Percentiles rank a stretch among this genome's conserved stretches.
These are phyloP conservation scores for Akebia trifoliata DNA, from an alignment of 164 flowering plant species.

Conservation along the genomic window DNA sequence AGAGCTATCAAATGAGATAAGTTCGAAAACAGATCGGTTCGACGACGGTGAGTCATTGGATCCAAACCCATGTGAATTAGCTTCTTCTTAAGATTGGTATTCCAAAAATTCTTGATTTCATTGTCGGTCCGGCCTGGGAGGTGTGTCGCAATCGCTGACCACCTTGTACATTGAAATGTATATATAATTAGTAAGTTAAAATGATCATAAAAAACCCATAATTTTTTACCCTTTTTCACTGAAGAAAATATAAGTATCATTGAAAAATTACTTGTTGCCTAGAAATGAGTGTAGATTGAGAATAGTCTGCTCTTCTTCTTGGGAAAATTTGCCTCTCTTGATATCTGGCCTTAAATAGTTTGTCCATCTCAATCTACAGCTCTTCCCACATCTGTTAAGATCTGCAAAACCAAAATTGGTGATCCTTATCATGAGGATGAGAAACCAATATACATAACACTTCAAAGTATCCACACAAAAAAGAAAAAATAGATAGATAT, in stretches of 20 bases:
- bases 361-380: conserved; percentile 71
- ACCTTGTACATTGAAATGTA: conserved; percentile 18
- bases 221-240: too few relatives aligned
- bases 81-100: conserved; percentile 52
- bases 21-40: conserved; percentile 40
- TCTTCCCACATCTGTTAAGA: conserved; percentile 72
- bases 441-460: too few relatives aligned
- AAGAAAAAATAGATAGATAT: too few relatives aligned
- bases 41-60: conserved; percentile 50
- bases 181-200: not conserved
- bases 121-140: conserved; percentile 51
- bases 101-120: conserved; percentile 57
- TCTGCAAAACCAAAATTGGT: conserved; percentile 38
- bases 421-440: too few relatives aligned
- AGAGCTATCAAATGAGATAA: conserved; percentile 38
- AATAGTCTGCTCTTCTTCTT: conserved; percentile 66
- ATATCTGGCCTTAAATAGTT: conserved; percentile 71
- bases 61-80: conserved; percentile 54
- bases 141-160: conserved; percentile 48
- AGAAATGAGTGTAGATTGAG: conserved; percentile 67
- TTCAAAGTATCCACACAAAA: too few relatives aligned
- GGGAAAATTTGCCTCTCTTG: conserved; percentile 62
- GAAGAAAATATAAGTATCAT: not conserved
- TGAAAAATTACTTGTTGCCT: conserved; percentile 56
- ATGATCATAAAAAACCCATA: too few relatives aligned